Evolutionary conservation across 192 early-diverging fungal genomes (phyloP).

Genomic region (Coemansia asiatica): DNA sequence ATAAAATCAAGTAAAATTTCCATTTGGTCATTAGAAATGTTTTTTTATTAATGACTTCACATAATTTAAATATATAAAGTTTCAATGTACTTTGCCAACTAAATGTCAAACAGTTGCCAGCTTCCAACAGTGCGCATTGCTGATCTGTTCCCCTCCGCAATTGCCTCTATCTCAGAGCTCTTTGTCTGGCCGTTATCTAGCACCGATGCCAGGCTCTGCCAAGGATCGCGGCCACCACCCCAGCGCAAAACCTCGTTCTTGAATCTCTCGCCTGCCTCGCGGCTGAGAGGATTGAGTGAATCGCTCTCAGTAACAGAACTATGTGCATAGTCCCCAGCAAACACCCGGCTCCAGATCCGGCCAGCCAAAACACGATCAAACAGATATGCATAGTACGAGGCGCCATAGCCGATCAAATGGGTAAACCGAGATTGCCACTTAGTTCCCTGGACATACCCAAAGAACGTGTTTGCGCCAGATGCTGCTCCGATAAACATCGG

Average conservation of each 20-base stretch:
- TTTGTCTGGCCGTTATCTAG: constrained; percentile 55
- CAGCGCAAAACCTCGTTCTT: constrained; percentile 77
- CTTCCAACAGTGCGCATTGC: constrained; percentile 75
- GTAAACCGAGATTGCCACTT: constrained; percentile 90
- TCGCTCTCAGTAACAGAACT: neutral
- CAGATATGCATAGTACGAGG: constrained; percentile 93
- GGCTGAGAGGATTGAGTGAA: neutral
- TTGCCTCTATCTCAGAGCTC: constrained; percentile 37
- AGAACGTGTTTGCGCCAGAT: constrained; percentile 51
- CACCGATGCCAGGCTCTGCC: constrained; percentile 69
- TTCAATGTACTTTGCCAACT: neutral
- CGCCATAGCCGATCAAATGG: constrained; percentile 89
- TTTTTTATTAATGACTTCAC: too few relatives aligned
- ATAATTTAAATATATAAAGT: too few relatives aligned
- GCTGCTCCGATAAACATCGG: constrained; percentile 39
- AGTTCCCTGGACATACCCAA: constrained; percentile 71
- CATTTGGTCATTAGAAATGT: neutral
- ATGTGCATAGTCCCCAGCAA: constrained; percentile 50
- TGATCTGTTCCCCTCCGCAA: constrained; percentile 60
- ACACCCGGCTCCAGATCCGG: constrained; percentile 72
- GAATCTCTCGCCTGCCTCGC: constrained; percentile 67
- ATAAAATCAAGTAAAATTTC: constrained; percentile 1
- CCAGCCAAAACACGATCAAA: constrained; percentile 82
- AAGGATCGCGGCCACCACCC: constrained; percentile 94
- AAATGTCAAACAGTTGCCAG: constrained; percentile 60